Evolutionary conservation across 106 monocot species (phyloP).

Genomic region (Hemerocallis citrina): DNA sequence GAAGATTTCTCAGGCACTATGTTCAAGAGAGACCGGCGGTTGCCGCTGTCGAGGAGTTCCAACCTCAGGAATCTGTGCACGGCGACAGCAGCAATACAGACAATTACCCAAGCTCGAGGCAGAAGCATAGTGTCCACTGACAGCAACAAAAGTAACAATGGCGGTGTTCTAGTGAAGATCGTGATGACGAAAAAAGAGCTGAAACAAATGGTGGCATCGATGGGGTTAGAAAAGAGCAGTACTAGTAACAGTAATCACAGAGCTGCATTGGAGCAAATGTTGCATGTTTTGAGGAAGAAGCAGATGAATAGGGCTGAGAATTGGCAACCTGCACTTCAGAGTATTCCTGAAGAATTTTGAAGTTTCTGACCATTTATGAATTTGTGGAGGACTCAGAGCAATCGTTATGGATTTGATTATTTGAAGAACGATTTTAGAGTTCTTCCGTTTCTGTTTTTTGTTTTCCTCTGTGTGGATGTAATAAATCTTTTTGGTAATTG

Average conservation of each 20-base stretch:
- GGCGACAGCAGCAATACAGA: not conserved
- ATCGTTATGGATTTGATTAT: too few relatives aligned
- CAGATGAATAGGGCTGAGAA: not conserved
- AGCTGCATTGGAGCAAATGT: not conserved
- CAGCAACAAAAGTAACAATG: not conserved
- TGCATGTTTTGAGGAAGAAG: not conserved
- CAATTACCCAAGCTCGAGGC: not conserved
- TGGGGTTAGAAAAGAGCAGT: not conserved
- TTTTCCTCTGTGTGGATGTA: too few relatives aligned
- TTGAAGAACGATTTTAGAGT: too few relatives aligned
- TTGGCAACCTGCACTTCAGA: not conserved
- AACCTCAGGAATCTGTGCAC: slow-evolving; percentile 3
- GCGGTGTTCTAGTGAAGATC: not conserved
- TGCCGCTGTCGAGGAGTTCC: slow-evolving; percentile 4
- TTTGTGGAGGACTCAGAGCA: too few relatives aligned
- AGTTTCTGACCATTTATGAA: too few relatives aligned
- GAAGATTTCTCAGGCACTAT: too few relatives aligned
- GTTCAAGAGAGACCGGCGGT: too few relatives aligned
- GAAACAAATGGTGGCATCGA: not conserved
- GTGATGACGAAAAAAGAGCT: slow-evolving; percentile 1
- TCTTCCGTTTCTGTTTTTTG: too few relatives aligned
- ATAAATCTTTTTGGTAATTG: too few relatives aligned
- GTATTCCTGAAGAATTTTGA: slow-evolving; percentile 1
- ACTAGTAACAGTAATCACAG: too few relatives aligned
- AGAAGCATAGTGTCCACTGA: not conserved